Base-by-base conservation (phyloP, 2,329 filamentous ascomycete species). In the Fusarium dlaminii region DNA sequence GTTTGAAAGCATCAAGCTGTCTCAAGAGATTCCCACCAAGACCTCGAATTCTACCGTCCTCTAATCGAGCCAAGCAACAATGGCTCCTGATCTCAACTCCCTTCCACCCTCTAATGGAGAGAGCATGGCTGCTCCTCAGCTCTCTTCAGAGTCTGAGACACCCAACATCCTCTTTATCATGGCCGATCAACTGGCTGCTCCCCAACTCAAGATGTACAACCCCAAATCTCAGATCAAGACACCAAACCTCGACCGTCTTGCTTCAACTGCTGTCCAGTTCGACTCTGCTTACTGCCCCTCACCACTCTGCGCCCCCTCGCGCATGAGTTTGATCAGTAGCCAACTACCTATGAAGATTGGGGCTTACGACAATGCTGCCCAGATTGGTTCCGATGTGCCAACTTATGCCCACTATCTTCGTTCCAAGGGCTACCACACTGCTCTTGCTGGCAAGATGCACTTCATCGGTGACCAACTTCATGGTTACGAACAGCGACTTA, bases 381-480 rank as follows among this genome's bases (percentile, higher is more conserved):
- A 95, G 75, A 92, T 98, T 78, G 88, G 90, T 63, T 94, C 94
- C 63, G 94, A 97, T 77, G 90, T 94, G 36, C 95, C 95, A 20
- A 98, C 95, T 3, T 98, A 97, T 80, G 94, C 95, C 14, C 95
- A 98, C 83, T 98, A 98, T 83, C 87, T 98, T 62, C 93, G 95
- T 56, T 88, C 90, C 46, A 91, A 92, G 78, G 94, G 94, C 60
- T 98, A 98, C 80, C 94, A 98, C 83, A 98, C 95, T 18, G 93
- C 93, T 11, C 87, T 98, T 76, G 94, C 95, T 10, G 95, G 95
- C 72, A 98, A 98, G 88, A 98, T 98, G 95, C 95, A 98, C 84
- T 98, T 98, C 81, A 93, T 97, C 62, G 95, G 95, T 39, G 95
- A 98, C 81, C 95, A 98, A 84, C 87, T 98, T 68, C 95, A 98